Evolutionary conservation across 306 rosid genomes (phyloP), one percentile per base, ranked within the genome.

Genomic region (Castanea mollissima): DNA sequence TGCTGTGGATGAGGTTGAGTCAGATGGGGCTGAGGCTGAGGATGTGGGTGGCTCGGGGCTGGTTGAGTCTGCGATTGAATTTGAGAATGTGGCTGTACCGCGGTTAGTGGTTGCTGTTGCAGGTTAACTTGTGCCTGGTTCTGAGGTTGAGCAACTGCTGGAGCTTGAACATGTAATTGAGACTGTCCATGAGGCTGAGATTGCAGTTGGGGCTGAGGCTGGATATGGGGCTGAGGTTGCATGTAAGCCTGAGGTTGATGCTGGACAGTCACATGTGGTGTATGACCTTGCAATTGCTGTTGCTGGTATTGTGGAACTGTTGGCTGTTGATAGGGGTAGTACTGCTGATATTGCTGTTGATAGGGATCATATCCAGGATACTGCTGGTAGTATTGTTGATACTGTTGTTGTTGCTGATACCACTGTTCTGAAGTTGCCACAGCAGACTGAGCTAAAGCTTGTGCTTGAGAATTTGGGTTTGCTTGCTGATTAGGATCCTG

Each of bases 301-400:
- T 80, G 90, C 88, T 88, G 96, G 65, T 82, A 84, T 74, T 82
- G 98, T 41, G 84, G 85, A 86, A 73, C 88, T 1, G 70, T 85
- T 25, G 92, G 78, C 80, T 91, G 97, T 78, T 92, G 99, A 83
- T 91, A 90, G 16, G 98, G 96, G 79, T 93, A 88, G 81, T 90
- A 91, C 19, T 90, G 90, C 80, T 92, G 98, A 90, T 92, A 95
- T 41, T 93, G 97, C 85, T 89, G 98, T 80, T 92, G 97, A 74
- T 88, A 91, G 46, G 90, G 92, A 82, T 94, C 97, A 87, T 90
- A 91, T 71, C 99, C 97, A 69, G 97, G 93, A 74, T 91, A 92
- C 72, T 92, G 99, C 85, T 92, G 99, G 76, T 94, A 92, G 80
- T 91, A 92, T 84, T 91, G 97, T 69, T 91, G 97, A 87, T 92